Conservation (phyloP, 2,329 filamentous ascomycete species). For the Dothideomycetidae sp. region DNA sequence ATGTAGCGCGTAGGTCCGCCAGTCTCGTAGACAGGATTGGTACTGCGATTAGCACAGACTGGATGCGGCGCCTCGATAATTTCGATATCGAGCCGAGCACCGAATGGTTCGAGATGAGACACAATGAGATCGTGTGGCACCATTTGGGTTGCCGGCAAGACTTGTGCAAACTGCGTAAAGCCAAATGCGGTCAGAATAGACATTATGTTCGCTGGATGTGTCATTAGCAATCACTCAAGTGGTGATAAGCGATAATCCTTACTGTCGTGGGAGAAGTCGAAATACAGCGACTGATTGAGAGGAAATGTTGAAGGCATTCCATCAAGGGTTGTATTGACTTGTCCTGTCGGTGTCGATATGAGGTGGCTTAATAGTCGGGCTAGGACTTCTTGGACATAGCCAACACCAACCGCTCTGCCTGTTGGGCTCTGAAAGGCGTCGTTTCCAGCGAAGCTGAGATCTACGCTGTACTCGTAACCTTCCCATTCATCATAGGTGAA, state of each 20-base stretch:
- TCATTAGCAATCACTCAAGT: not conserved
- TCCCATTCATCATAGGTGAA: slow-evolving; percentile 66
- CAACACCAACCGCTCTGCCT: slow-evolving; percentile 57
- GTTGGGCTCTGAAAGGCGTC: slow-evolving; percentile 50
- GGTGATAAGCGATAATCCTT: slow-evolving; percentile 17
- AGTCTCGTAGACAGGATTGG: slow-evolving; percentile 29
- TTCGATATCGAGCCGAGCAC: slow-evolving; percentile 58
- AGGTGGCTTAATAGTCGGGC: slow-evolving; percentile 54
- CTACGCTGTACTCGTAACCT: slow-evolving; percentile 56
- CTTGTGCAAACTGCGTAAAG: slow-evolving; percentile 50
- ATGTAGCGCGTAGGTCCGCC: slow-evolving; percentile 14
- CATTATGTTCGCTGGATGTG: slow-evolving; percentile 44
- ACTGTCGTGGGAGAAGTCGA: slow-evolving; percentile 68
- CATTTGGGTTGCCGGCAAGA: slow-evolving; percentile 42
- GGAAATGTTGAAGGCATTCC: slow-evolving; percentile 56
- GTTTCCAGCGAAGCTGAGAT: slow-evolving; percentile 44
- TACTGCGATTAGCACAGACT: slow-evolving; percentile 39
- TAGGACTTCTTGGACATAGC: slow-evolving; percentile 58
- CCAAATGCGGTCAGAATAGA: slow-evolving; percentile 59
- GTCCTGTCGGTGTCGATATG: slow-evolving; percentile 28
- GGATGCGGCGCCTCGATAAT: slow-evolving; percentile 54
- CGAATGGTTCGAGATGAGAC: slow-evolving; percentile 56
- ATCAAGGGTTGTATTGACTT: slow-evolving; percentile 54
- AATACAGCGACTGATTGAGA: slow-evolving; percentile 56
- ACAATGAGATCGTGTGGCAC: slow-evolving; percentile 49